phyloP scores from a whole-genome alignment of 192 early-diverging fungal genomes.

The Backusella macrospora region DNA sequence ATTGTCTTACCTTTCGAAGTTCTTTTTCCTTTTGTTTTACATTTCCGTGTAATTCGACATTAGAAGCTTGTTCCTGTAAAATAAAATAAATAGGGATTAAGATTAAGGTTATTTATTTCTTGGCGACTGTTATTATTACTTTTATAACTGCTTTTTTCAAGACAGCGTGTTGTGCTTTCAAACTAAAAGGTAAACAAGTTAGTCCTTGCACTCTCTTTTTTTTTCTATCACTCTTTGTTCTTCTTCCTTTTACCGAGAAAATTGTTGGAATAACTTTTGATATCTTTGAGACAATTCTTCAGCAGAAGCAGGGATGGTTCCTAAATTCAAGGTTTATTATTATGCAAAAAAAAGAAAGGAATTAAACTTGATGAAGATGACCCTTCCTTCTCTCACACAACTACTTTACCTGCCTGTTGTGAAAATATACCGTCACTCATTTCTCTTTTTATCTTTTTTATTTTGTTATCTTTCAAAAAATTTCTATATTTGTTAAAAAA shows the following conservation, averaged over 20 bases:
- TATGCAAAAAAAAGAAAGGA: background rate
- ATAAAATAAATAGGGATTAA: background rate
- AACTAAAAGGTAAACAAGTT: background rate
- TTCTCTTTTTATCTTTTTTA: background rate
- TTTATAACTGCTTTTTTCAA: conserved; percentile 61
- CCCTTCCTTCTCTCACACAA: background rate
- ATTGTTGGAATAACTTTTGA: conserved; percentile 57
- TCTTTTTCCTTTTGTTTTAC: conserved; percentile 63
- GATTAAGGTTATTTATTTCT: background rate
- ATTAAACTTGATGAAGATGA: background rate
- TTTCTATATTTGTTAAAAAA: no score
- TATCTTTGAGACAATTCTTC: conserved; percentile 62
- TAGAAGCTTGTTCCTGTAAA: conserved; percentile 58
- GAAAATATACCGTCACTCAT: conserved; percentile 36
- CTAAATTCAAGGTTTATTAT: conserved; percentile 16
- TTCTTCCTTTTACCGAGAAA: conserved; percentile 45
- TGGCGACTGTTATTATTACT: conserved; percentile 31
- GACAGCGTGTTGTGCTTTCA: conserved; percentile 63
- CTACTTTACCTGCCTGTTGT: conserved; percentile 30
- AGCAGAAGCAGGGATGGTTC: conserved; percentile 42
- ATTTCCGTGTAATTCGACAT: conserved; percentile 48
- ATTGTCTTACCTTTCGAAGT: conserved; percentile 47
- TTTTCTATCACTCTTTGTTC: background rate
- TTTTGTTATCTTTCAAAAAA: no score
- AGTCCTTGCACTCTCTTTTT: no score